Evolutionary conservation across 1,139 yeast genomes (phyloP).

Genomic region (Hansenula lynferdii): DNA sequence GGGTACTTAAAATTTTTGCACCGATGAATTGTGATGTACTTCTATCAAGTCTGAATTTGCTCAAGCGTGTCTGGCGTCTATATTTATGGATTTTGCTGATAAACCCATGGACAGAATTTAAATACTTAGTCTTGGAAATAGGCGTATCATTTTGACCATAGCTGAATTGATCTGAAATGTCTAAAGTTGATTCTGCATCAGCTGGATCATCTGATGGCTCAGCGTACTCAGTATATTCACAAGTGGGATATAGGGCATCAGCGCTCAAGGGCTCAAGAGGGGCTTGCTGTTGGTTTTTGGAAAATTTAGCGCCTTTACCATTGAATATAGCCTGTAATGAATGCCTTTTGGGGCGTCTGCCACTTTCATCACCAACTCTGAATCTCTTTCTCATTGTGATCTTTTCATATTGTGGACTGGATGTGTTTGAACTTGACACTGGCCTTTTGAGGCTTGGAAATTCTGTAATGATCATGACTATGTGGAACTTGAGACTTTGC

Average conservation of each 20-base stretch:
- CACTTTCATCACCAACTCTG: background rate
- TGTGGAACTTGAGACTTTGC: too few relatives aligned
- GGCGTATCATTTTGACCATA: constrained; percentile 9
- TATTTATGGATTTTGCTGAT: constrained; percentile 6
- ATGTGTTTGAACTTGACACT: background rate
- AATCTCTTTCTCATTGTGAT: background rate
- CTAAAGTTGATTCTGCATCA: background rate
- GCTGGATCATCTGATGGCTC: background rate
- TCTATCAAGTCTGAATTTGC: background rate
- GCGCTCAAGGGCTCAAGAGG: background rate
- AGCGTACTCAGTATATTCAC: constrained; percentile 4
- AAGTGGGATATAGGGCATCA: background rate
- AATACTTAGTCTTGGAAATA: constrained; percentile 7
- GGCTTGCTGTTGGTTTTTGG: background rate
- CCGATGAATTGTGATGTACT: background rate
- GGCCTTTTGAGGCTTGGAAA: background rate
- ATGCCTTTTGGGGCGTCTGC: background rate
- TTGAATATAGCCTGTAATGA: background rate
- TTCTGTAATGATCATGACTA: too few relatives aligned
- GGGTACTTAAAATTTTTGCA: background rate
- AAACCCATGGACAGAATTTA: constrained; percentile 7
- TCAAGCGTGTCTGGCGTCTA: constrained; percentile 1
- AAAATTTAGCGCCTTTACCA: background rate
- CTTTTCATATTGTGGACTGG: background rate
- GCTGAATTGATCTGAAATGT: constrained; percentile 1